Conservation (phyloP, 495 filamentous ascomycete genomes). For the Penicillium arizonense region DNA sequence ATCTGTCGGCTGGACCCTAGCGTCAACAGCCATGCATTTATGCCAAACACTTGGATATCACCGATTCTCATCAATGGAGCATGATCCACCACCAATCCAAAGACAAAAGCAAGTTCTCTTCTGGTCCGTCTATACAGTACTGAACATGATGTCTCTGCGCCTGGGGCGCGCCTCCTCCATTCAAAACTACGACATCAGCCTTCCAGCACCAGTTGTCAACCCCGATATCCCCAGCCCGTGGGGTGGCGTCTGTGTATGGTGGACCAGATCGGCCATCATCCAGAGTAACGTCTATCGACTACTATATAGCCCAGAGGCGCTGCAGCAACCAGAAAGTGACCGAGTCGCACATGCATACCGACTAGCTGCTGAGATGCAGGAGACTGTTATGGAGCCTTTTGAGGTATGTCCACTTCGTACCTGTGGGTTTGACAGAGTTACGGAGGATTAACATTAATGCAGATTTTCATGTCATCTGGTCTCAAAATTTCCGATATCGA, state of each 20-base stretch:
- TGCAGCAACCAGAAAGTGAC: constrained; percentile 46
- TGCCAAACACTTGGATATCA: constrained; percentile 67
- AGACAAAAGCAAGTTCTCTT: constrained; percentile 48
- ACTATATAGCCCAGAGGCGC: constrained; percentile 59
- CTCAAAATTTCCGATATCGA: constrained; percentile 28
- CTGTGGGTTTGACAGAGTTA: background rate
- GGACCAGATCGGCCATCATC: constrained; percentile 55
- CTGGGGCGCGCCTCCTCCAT: constrained; percentile 60
- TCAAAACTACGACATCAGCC: constrained; percentile 64
- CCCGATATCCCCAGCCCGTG: constrained; percentile 24
- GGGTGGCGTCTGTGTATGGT: constrained; percentile 31
- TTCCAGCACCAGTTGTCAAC: constrained; percentile 36
- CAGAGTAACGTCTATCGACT: constrained; percentile 57
- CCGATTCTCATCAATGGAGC: constrained; percentile 50
- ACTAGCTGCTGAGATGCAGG: constrained; percentile 35
- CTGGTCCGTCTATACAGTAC: constrained; percentile 61
- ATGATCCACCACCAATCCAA: constrained; percentile 35
- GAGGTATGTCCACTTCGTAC: constrained; percentile 17
- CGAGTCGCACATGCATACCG: constrained; percentile 34
- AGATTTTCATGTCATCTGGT: constrained; percentile 12
- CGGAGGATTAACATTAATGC: constrained; percentile 11
- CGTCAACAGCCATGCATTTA: constrained; percentile 54
- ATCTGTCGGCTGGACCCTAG: constrained; percentile 60
- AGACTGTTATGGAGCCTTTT: constrained; percentile 31
- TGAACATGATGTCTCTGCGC: constrained; percentile 62